Base-by-base conservation (phyloP, 2,329 filamentous ascomycete genomes). In the Botryotinia convoluta region DNA sequence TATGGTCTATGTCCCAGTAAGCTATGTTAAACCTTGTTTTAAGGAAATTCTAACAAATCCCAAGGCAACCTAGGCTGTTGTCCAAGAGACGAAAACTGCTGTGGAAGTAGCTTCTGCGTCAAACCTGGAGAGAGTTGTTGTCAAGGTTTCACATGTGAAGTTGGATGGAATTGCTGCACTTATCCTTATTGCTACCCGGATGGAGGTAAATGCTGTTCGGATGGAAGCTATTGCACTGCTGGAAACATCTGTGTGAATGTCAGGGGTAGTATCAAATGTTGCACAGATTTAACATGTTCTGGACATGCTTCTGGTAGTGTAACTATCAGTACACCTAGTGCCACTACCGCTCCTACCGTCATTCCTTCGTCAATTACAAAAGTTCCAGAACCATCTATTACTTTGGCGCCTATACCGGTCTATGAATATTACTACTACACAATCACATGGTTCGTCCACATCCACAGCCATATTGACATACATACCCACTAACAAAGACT, bases 361-460 rank as follows among this genome's bases (percentile, higher is more conserved):
- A 26, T n/a, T 16, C 18, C 67, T 12, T 44, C 12, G 5, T n/a
- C 35, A 12, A 44, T 45, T 10, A 61, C 39, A n/a, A 37, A 16
- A 26, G 12, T 7, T 37, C 26, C 39, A 39, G 39, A 35, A 9
- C 8, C 39, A 61, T 45, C 68, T 10, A 45, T 70, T n/a, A 61
- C 54, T 16, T 44, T 45, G 26, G 20, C 14, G 4, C 29, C 29
- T 7, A n/a, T 45, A 45, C n/a, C 29, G 1, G 29, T 61, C 12
- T 61, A 70, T 61, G 39, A 70, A 6, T 61, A 70, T 37, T 45
- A 48, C n/a, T 61, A 45, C 20, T 70, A 44, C 26, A 61, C 39
- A 20, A n/a, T 70, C 1, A 45, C 54, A 44, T 61, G 39, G 68
- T 60, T 35, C 35, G 12, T 70, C 5, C 5, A 10, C 1, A 8